Conservation (phyloP, 805 yeast species). For the Pichia scutulata region DNA sequence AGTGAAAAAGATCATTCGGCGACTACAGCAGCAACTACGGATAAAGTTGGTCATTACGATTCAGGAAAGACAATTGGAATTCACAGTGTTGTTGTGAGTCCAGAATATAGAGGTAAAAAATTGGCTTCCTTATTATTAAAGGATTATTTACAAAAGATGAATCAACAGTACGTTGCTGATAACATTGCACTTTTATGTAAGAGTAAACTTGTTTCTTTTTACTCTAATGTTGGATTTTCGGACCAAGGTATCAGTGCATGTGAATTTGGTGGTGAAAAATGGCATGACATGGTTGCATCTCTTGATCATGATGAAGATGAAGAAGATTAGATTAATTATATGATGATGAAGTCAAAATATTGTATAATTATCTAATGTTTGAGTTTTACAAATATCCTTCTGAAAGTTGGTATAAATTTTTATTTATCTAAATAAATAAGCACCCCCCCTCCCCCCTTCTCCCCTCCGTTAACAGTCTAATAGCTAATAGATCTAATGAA, state of each 20-base stretch:
- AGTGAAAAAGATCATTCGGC: constrained; percentile 9
- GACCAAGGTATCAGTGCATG: constrained; percentile 60
- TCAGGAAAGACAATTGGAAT: constrained; percentile 66
- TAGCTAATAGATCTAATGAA: background rate
- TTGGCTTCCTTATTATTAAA: constrained; percentile 76
- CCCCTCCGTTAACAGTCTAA: background rate
- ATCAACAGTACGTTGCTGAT: constrained; percentile 81
- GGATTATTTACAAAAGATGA: constrained; percentile 84
- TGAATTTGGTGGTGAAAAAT: constrained; percentile 46
- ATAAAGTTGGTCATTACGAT: constrained; percentile 59
- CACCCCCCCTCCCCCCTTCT: too few relatives aligned
- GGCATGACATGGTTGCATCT: constrained; percentile 49
- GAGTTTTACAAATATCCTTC: background rate
- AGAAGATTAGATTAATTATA: constrained; percentile 19
- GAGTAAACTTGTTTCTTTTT: constrained; percentile 61
- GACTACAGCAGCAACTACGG: constrained; percentile 13
- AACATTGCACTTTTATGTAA: constrained; percentile 70
- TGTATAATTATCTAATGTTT: background rate
- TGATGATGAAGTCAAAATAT: background rate
- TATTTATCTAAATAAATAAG: background rate
- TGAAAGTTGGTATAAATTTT: background rate
- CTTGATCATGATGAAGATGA: constrained; percentile 40
- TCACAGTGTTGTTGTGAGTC: constrained; percentile 73
- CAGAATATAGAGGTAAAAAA: constrained; percentile 72
- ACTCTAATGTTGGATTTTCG: constrained; percentile 72